Evolutionary conservation across 805 yeast species (phyloP), one percentile per base, ranked within the genome.

Genomic region (Candida dendrica): DNA sequence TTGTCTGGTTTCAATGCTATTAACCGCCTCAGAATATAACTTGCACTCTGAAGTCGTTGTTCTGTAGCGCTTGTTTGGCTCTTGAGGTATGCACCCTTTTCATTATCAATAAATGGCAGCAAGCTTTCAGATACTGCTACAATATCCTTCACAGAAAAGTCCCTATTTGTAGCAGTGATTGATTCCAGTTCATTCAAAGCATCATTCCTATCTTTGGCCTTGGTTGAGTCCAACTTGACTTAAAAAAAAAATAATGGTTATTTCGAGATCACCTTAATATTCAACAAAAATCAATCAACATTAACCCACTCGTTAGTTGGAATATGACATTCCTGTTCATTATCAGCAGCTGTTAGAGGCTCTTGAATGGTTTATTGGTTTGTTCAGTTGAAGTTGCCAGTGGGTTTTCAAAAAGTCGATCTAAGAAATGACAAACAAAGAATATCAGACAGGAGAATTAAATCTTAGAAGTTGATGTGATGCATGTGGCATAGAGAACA

Each of bases 151-250:
- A 39, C 37, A 40, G 51, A 18, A 59, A 61, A 20, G 42, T 36
- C 42, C 49, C 51, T 45, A 46, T 53, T 42, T 47, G 49, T 24
- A n/a, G 42, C 35, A 1, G 48, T 42, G 4, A 48, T 56, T 39
- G 55, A 61, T 10, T 67, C 67, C 22, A 76, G 49, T 22, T 56
- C 62, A 17, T 56, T 55, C 8, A 81, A 51, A 0, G 75, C 83
- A 38, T 72, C 77, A 47, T 65, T 75, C 32, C 86, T 61, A 13
- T 78, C 84, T 46, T 71, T 72, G 27, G 76, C 61, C 50, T 73
- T 79, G 3, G 69, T 45, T 1, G 86, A 80, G 19, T 61, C 62
- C 33, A 80, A 60, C 26, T 40, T 37, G 11, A 36, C 48, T 37
- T 34, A 10, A 37, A 32, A 18, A 27, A 27, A 27, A 13, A n/a